Evolutionary conservation across 495 filamentous ascomycete genomes (phyloP).

Genomic region (Trichoderma reesei): DNA sequence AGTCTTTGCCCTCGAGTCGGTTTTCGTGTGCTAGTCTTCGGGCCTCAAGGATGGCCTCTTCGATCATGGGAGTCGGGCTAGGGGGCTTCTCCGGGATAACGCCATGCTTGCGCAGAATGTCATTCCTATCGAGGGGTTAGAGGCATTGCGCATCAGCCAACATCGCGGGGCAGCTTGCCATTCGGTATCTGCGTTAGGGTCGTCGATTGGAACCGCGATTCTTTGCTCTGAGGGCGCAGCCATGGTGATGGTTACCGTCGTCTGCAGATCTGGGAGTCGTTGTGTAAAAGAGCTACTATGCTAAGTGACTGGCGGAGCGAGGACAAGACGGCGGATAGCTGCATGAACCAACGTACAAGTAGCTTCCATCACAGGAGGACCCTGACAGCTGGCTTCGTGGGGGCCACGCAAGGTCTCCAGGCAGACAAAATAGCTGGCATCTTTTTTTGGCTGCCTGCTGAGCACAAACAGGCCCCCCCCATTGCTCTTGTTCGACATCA

Average conservation of each 20-base stretch:
- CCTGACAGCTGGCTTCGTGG: not conserved
- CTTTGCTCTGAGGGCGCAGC: conserved; percentile 58
- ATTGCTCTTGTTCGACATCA: not conserved
- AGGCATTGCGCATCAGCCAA: conserved; percentile 2
- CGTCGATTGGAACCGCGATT: conserved; percentile 72
- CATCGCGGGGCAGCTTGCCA: conserved; percentile 47
- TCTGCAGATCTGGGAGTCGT: not conserved
- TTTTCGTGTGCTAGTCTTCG: conserved; percentile 76
- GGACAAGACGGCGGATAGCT: not conserved
- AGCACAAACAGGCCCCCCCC: not conserved
- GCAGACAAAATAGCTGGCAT: not conserved
- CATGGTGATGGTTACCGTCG: conserved; percentile 39
- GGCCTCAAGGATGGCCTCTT: conserved; percentile 85
- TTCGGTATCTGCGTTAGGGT: conserved; percentile 96
- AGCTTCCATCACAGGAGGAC: not conserved
- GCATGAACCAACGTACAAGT: not conserved
- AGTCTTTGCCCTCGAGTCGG: conserved; percentile 80
- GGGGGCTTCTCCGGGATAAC: conserved; percentile 94
- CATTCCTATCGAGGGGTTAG: conserved; percentile 58
- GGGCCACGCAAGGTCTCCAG: conserved; percentile 1
- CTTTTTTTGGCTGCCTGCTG: conserved; percentile 8
- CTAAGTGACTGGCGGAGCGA: not conserved
- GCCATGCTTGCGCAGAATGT: conserved; percentile 93
- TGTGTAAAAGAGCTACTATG: not conserved
- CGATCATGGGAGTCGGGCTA: conserved; percentile 85